These are phyloP conservation scores for Crucihimalaya himalaica DNA, from an alignment of 345 rosid species.

Conservation along the genomic window DNA sequence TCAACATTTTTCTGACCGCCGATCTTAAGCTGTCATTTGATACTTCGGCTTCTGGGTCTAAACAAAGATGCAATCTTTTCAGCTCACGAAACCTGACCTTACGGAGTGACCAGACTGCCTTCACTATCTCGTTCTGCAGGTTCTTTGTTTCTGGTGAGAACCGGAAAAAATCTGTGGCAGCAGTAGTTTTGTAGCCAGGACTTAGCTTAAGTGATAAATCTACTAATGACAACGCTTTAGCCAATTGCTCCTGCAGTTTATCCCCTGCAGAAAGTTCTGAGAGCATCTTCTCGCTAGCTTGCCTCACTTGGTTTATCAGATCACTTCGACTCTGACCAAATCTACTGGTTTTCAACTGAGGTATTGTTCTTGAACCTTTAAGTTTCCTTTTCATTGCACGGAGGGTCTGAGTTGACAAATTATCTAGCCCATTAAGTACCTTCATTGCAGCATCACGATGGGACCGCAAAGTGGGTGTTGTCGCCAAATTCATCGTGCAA, in stretches of 20 bases:
- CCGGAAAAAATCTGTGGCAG: slow-evolving; percentile 43
- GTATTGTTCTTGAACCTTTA: slow-evolving; percentile 46
- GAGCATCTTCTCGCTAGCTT: slow-evolving; percentile 56
- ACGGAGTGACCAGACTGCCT: slow-evolving; percentile 62
- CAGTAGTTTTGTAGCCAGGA: slow-evolving; percentile 41
- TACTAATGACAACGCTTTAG: slow-evolving; percentile 72
- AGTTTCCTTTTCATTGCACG: slow-evolving; percentile 76
- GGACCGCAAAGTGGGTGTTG: slow-evolving; percentile 42
- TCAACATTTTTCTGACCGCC: slow-evolving; percentile 57
- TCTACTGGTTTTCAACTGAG: slow-evolving; percentile 40
- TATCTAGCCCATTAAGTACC: slow-evolving; percentile 55
- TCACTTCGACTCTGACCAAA: slow-evolving; percentile 42
- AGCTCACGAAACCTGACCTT: slow-evolving; percentile 54
- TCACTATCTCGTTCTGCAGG: slow-evolving; percentile 70
- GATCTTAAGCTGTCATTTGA: slow-evolving; percentile 50
- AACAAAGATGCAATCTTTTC: slow-evolving; percentile 52
- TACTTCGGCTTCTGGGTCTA: slow-evolving; percentile 56
- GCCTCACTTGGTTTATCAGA: slow-evolving; percentile 51
- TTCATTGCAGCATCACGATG: slow-evolving; percentile 47
- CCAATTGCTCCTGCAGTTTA: slow-evolving; percentile 58
- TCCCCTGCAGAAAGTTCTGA: slow-evolving; percentile 49
- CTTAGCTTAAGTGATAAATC: slow-evolving; percentile 56
- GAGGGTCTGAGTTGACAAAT: slow-evolving; percentile 54
- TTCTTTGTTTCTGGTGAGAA: slow-evolving; percentile 54
- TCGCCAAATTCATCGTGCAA: slow-evolving; percentile 21